A percentile compares a stretch with the other conserved stretches of the same genome.
phyloP scores from a whole-genome alignment of 1,284 basidiomycete genomes.

The Cryptococcus sp. region DNA sequence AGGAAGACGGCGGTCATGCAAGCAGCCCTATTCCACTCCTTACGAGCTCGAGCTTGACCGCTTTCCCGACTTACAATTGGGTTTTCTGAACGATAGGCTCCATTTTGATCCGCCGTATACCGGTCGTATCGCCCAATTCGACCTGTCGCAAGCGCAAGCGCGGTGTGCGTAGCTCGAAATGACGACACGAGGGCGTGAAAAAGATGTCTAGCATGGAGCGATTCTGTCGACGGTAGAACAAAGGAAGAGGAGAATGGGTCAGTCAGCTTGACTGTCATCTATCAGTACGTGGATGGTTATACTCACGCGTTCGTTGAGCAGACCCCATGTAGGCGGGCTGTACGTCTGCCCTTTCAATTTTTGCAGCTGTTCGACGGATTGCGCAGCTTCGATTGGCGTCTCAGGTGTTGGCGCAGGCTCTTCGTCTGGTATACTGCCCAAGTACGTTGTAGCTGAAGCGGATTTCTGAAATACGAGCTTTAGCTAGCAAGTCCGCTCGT shows the following conservation, averaged over 20 bases:
- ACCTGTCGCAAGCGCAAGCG: conserved; percentile 41
- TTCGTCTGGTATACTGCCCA: conserved; percentile 30
- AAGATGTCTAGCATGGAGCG: conserved; percentile 23
- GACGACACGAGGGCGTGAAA: conserved; percentile 36
- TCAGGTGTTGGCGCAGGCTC: conserved; percentile 17
- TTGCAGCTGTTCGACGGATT: conserved; percentile 30
- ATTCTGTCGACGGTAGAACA: conserved; percentile 2
- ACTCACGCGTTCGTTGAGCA: conserved; percentile 33
- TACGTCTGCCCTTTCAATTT: conserved; percentile 14
- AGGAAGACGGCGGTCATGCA: background rate
- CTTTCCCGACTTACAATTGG: conserved; percentile 36
- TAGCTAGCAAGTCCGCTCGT: background rate
- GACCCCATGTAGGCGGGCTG: conserved; percentile 22
- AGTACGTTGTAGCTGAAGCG: conserved; percentile 1
- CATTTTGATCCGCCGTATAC: conserved; percentile 47
- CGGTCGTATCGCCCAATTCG: conserved; percentile 33
- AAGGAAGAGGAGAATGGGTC: no score
- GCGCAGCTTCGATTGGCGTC: conserved; percentile 18
- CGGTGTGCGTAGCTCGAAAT: conserved; percentile 34
- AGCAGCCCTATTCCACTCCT: background rate
- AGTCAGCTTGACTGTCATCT: background rate
- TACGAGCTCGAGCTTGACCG: background rate
- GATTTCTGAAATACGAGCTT: conserved; percentile 7
- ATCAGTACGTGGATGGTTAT: background rate
- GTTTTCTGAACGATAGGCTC: conserved; percentile 50